Conservation (phyloP, 2,329 filamentous ascomycete species). For the Xylariomycetidae sp. region DNA sequence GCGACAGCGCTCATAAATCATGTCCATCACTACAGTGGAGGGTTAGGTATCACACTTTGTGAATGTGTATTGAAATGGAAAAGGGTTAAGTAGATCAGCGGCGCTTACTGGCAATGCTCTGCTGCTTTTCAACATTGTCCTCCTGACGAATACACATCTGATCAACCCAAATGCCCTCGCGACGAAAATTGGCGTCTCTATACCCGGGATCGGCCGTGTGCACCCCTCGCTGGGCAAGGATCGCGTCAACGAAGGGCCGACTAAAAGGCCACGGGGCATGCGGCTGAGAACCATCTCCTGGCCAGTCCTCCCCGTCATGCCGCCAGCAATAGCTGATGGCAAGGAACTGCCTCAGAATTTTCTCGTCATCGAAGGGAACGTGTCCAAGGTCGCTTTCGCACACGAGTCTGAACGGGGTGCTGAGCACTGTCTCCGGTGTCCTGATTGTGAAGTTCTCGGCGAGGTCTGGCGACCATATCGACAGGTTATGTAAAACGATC, state of each 20-base stretch:
- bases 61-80: too few species aligned
- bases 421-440: constrained; percentile 1
- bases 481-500: constrained; percentile 3
- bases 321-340: constrained; percentile 9
- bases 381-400: constrained; percentile 5
- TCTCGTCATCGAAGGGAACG: constrained; percentile 6
- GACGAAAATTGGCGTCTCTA: constrained; percentile 1
- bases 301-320: constrained; percentile 5
- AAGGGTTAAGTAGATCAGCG: too few species aligned
- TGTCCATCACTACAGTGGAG: too few species aligned
- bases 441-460: constrained; percentile 2
- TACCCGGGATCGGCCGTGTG: background rate
- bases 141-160: constrained; percentile 8
- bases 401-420: constrained; percentile 3
- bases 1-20: constrained; percentile 5
- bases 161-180: constrained; percentile 9
- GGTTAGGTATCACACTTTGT: too few species aligned
- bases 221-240: constrained; percentile 5
- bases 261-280: constrained; percentile 5
- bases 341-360: constrained; percentile 6
- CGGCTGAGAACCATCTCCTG: background rate
- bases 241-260: constrained; percentile 5
- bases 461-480: constrained; percentile 1
- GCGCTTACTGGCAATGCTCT: constrained; percentile 2
- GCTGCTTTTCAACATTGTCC: constrained; percentile 4